Percentiles rank a stretch among this genome's conserved stretches.
These are phyloP conservation scores for Paralagenidium karlingii DNA, from an alignment of 352 stramenopile species.

Conservation along the genomic window DNA sequence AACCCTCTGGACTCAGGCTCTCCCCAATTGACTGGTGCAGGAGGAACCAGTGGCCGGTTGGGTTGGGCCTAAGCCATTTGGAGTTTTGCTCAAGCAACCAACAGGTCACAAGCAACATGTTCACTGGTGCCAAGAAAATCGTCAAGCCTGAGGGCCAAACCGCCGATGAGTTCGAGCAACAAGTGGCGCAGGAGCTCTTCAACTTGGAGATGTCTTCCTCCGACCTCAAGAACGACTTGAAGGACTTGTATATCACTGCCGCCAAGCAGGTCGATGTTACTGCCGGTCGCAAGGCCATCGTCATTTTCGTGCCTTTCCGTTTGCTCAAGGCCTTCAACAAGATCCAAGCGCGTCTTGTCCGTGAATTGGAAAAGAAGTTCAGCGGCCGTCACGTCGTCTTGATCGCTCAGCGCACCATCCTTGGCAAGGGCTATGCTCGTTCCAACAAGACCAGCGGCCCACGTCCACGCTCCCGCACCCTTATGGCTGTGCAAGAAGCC, in stretches of 20 bases:
- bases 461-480: conserved; percentile 93
- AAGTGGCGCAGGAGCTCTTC: conserved; percentile 78
- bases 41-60: too few species aligned
- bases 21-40: too few species aligned
- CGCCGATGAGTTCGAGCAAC: conserved; percentile 81
- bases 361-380: conserved; percentile 99
- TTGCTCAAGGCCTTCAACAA: conserved; percentile 97
- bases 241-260: conserved; percentile 97
- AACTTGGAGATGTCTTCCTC: conserved; percentile 88
- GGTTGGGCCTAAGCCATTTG: too few species aligned
- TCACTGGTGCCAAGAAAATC: too few species aligned
- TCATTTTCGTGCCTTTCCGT: conserved; percentile 98
- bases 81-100: too few species aligned
- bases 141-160: conserved; percentile 78
- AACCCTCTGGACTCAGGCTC: too few species aligned
- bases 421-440: conserved; percentile 94
- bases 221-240: conserved; percentile 97
- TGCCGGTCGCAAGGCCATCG: conserved; percentile 93
- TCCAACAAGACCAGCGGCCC: conserved; percentile 91
- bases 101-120: too few species aligned
- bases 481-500: conserved; percentile 97
- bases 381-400: conserved; percentile 97
- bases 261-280: conserved; percentile 98
- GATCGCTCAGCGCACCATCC: conserved; percentile 98
- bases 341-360: conserved; percentile 96